Evolutionary conservation across 225 moss, liverwort and hornwort genomes (phyloP).

Genomic region (Marchantia paleacea): DNA sequence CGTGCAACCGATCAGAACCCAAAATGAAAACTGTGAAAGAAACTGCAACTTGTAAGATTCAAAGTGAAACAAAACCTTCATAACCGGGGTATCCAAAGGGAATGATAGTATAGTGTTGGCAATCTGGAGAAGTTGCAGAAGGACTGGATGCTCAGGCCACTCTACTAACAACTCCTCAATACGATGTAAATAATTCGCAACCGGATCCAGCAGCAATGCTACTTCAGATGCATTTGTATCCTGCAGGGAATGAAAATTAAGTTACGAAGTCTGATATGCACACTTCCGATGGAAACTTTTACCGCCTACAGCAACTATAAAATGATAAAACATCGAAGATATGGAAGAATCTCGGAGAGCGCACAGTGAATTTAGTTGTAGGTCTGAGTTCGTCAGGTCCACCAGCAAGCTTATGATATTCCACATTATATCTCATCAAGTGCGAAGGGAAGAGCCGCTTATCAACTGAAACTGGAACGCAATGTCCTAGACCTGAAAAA

Average conservation of each 20-base stretch:
- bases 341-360: background rate
- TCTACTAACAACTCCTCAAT: conserved; percentile 60
- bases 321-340: background rate
- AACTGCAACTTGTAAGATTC: background rate
- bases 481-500: conserved; percentile 54
- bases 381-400: conserved; percentile 37
- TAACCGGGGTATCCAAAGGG: conserved; percentile 70
- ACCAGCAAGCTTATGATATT: conserved; percentile 66
- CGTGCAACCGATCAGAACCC: too few relatives aligned
- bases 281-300: background rate
- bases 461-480: conserved; percentile 69
- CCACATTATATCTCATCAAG: conserved; percentile 72
- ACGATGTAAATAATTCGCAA: conserved; percentile 58
- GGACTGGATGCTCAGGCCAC: conserved; percentile 92
- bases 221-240: conserved; percentile 77
- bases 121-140: conserved; percentile 71
- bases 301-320: too few relatives aligned
- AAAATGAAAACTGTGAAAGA: background rate
- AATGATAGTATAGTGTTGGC: conserved; percentile 73
- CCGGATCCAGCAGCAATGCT: conserved; percentile 82
- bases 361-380: conserved; percentile 50
- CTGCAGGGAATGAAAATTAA: conserved; percentile 18
- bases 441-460: conserved; percentile 61
- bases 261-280: background rate
- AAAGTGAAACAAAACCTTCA: conserved; percentile 45